These are phyloP conservation scores for Physcomitrellopsis africana DNA, from an alignment of 225 moss, liverwort and hornwort species.

Conservation along the genomic window DNA sequence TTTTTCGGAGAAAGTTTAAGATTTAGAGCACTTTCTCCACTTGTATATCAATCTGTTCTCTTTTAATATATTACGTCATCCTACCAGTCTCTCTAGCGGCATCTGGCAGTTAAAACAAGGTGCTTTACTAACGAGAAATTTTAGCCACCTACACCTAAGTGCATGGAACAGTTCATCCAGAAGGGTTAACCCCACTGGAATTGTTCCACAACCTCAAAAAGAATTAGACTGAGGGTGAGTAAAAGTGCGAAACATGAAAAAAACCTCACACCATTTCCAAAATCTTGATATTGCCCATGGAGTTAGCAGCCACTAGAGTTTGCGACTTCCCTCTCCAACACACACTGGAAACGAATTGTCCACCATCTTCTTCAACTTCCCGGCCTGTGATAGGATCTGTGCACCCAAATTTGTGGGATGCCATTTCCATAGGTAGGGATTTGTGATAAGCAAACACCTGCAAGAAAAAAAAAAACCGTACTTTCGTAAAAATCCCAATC, in stretches of 20 bases:
- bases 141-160: conserved; percentile 32
- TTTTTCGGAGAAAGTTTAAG: conserved; percentile 42
- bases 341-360: conserved; percentile 96
- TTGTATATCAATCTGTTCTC: conserved; percentile 33
- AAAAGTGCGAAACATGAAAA: conserved; percentile 27
- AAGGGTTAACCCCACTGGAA: conserved; percentile 34
- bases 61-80: conserved; percentile 26
- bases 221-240: conserved; percentile 38
- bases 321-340: conserved; percentile 99
- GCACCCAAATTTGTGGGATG: conserved; percentile 94
- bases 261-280: conserved; percentile 88
- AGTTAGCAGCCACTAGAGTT: conserved; percentile 94
- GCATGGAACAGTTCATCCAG: conserved; percentile 35
- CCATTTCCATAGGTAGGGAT: conserved; percentile 98
- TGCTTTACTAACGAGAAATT: conserved; percentile 26
- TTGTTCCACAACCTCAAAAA: conserved; percentile 47
- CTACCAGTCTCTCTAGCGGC: conserved; percentile 36
- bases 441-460: conserved; percentile 98
- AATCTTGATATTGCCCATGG: conserved; percentile 99
- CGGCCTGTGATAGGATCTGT: conserved; percentile 91
- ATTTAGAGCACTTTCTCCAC: conserved; percentile 33
- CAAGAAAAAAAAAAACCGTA: conserved; percentile 7
- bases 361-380: conserved; percentile 96
- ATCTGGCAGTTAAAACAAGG: conserved; percentile 37
- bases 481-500: background rate